A percentile compares a stretch with the other conserved stretches of the same genome.
Evolutionary conservation across 129 eudicot genomes (phyloP).

Genomic region (Centaurea solstitialis): DNA sequence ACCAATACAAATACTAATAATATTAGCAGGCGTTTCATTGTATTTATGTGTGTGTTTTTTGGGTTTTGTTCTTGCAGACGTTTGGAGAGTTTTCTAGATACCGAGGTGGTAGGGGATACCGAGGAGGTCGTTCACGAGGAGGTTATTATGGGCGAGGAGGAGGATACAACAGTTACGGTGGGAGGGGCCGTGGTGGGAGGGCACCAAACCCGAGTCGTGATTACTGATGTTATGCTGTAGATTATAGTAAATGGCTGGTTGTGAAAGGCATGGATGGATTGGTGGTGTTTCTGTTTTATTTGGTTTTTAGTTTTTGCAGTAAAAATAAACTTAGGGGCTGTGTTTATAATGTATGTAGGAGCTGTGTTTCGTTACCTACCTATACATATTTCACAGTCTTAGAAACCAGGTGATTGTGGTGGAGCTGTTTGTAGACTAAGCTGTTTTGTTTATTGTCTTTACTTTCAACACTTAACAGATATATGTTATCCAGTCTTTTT

Average conservation of each 20-base stretch:
- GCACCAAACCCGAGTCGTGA: conserved; percentile 39
- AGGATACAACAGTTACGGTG: conserved; percentile 34
- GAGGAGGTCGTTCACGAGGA: conserved; percentile 72
- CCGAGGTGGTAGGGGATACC: conserved; percentile 78
- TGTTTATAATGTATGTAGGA: neutral
- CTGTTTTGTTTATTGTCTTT: neutral
- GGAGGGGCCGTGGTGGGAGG: conserved; percentile 76
- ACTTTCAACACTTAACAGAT: neutral
- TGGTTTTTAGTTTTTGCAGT: neutral
- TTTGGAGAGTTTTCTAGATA: conserved; percentile 88
- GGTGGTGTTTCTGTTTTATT: neutral
- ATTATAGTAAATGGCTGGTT: neutral
- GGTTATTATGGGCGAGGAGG: conserved; percentile 52
- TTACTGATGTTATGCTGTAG: conserved; percentile 28
- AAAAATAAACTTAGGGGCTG: neutral
- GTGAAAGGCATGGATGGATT: neutral
- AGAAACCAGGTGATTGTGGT: conserved; percentile 12
- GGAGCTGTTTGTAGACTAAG: conserved; percentile 5
- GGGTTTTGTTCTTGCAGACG: conserved; percentile 51
- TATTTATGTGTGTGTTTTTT: neutral
- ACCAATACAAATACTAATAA: neutral
- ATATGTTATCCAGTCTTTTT: neutral
- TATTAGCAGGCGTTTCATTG: neutral
- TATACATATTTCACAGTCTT: neutral
- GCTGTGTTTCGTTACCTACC: neutral